Evolutionary conservation across 441 rosid species (phyloP).

Genomic region (Gossypium gossypioides): DNA sequence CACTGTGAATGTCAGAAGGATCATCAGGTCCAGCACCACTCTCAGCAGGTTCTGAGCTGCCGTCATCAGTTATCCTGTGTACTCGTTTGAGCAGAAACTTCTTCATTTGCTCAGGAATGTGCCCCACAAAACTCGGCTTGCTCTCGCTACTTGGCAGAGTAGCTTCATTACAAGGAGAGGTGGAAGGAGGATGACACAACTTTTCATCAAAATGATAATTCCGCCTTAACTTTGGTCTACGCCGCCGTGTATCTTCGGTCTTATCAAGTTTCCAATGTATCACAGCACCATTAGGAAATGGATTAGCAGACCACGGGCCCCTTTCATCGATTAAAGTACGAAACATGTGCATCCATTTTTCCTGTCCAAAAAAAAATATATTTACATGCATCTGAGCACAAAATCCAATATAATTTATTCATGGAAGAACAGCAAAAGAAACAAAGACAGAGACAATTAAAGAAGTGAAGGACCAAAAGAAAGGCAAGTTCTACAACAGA

Average conservation of each 20-base stretch:
- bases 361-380: conserved; percentile 31
- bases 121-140: conserved; percentile 63
- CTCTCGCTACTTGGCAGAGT: conserved; percentile 36
- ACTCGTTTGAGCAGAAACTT: conserved; percentile 80
- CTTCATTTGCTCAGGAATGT: conserved; percentile 98
- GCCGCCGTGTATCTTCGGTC: conserved; percentile 94
- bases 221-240: conserved; percentile 83
- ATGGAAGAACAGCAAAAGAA: background rate
- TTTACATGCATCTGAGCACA: conserved; percentile 4
- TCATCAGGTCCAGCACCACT: conserved; percentile 54
- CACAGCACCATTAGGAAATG: conserved; percentile 69
- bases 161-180: conserved; percentile 39
- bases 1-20: conserved; percentile 34
- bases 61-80: conserved; percentile 79
- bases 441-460: background rate
- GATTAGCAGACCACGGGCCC: conserved; percentile 98
- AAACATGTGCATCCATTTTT: conserved; percentile 93
- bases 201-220: conserved; percentile 89
- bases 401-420: conserved; percentile 8
- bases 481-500: background rate
- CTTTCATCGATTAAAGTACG: conserved; percentile 92
- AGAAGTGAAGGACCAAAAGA: conserved; percentile 3
- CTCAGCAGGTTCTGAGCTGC: conserved; percentile 58
- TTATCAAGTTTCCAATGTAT: conserved; percentile 93
- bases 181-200: conserved; percentile 63